Base-by-base conservation (phyloP, 2,329 filamentous ascomycete genomes). In the Aphanoascus verrucosus region DNA sequence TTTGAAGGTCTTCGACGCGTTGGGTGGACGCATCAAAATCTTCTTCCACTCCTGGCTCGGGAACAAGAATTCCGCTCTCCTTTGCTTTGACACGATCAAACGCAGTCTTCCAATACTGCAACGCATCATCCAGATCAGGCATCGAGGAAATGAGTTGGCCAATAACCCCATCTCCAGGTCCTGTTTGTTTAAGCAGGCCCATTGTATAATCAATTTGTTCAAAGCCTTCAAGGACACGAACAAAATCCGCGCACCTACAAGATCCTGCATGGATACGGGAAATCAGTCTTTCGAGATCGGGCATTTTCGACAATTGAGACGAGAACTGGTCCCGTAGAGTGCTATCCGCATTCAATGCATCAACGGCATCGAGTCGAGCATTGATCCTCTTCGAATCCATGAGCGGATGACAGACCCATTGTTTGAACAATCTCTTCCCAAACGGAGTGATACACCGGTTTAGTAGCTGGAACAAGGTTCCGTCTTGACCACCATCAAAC, bases 181-280 rank as follows among this genome's bases (percentile, higher is more conserved):
- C 81, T 61, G 86, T 86, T 7, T 83, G 78, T 45, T 79, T 77
- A 1, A 97, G 77, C 19, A 97, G 77, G 49, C 82, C 80, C 78
- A 95, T 88, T 0, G 90, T 94, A 67, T 95, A 93, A 58, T 96
- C 89, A 44, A 98, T 97, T 69, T 96, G 91, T 72, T 97, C 93
- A 61, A 96, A 98, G 0, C 93, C 93, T 67, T 97, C 90, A 0
- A 98, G 76, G 0, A 97, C 91, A 46, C 84, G 86, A 44, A 97
- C 82, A 67, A 98, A 98, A 65, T 98, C 93, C 54, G 93, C 86
- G 0, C 89, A 81, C 64, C 83, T 88, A 72, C 90, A 96, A n/a
- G 82, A 82, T 0, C 88, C 87, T 0, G 93, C 93, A 63, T 98
- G 93, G 9, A 98, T 85, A 7, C 93, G 85, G 23, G 93, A 98